Conservation (phyloP, 2,329 filamentous ascomycete genomes). For the Stemphylium vesicarium region DNA sequence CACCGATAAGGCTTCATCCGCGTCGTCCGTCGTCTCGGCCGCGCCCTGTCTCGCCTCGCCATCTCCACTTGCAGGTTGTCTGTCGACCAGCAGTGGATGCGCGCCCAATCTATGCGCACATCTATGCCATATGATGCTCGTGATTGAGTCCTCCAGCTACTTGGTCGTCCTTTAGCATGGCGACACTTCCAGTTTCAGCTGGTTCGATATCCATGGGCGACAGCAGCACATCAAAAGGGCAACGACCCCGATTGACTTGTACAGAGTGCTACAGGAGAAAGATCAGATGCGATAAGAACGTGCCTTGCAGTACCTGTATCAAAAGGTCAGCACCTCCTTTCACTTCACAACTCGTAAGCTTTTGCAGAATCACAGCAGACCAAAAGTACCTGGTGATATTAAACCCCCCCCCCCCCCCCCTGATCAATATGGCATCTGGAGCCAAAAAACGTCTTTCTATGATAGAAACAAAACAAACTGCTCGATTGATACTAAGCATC, state of each 20-base stretch:
- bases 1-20: neutral
- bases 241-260: conserved; percentile 34
- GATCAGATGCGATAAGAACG: conserved; percentile 51
- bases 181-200: neutral
- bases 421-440: neutral
- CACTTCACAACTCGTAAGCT: neutral
- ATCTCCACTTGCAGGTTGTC: neutral
- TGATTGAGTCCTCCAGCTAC: neutral
- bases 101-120: neutral
- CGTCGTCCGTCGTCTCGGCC: conserved; percentile 5
- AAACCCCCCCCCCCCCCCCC: no score
- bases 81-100: neutral
- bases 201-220: conserved; percentile 13
- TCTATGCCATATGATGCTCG: neutral
- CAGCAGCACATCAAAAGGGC: conserved; percentile 11
- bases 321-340: conserved; percentile 31
- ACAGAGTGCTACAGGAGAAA: conserved; percentile 42
- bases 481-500: neutral
- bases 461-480: neutral
- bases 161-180: neutral
- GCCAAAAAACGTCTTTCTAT: no score
- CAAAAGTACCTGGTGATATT: neutral
- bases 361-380: neutral
- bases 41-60: conserved; percentile 1
- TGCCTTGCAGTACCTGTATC: conserved; percentile 52